Evolutionary conservation across 176 grass and related monocot genomes (phyloP), one percentile per base, ranked within the genome.

Genomic region (Cocos nucifera): DNA sequence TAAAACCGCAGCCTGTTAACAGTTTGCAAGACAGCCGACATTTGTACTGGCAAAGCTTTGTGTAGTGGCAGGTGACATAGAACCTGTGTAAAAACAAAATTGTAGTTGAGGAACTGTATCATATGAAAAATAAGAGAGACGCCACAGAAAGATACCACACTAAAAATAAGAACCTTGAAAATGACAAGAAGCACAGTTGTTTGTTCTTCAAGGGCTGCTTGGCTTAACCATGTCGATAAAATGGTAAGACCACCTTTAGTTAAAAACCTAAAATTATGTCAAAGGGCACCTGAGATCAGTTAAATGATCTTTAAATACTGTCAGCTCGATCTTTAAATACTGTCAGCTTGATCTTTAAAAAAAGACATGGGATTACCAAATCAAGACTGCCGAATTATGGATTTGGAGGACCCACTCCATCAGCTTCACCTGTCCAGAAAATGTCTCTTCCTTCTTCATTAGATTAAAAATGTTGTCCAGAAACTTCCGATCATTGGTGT

Each of bases 1-100:
- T 98, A 98, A 88, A 98, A 98, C 28, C 87, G 76, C 79, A 98
- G 83, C 67, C 67, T 88, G 57, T 92, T 98, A 56, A 98, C 86
- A 71, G 81, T 81, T 83, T 85, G 93, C 66, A 98, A 62, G 48
- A 81, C 78, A 62, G 29, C 69, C 60, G 93, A 92, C 73, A 98
- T 92, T 23, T 88, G 81, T 35, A 53, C 59, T 58, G 93, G 87
- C 60, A 85, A 70, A 78, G 93, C 84, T 85, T 86, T 98, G 58
- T 85, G 82, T 39, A 98, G 75, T 18, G 93, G 87, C 20, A 98
- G 81, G 56, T 98, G 87, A 57, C 86, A 86, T 51, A 92, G 79
- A 28, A 92, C 87, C 93, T 98, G 60, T 9, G 35, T 44, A 44
- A 49, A 87, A 54, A 32, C 55, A 15, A 55, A 6, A 78, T 5